Evolutionary conservation across 306 rosid species (phyloP).

Genomic region (Glycyrrhiza uralensis): DNA sequence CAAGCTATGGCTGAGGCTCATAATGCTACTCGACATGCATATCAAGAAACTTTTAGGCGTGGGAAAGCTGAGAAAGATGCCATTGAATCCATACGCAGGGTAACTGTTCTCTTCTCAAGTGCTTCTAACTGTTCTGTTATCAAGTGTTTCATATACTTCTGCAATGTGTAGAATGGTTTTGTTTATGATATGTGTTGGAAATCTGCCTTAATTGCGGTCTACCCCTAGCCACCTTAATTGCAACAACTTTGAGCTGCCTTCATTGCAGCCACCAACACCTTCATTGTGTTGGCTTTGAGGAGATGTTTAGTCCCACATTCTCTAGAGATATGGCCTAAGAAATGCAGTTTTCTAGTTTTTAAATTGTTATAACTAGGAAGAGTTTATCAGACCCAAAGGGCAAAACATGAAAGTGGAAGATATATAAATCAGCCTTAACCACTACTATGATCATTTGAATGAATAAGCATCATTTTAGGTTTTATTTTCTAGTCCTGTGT

Average conservation of each 20-base stretch:
- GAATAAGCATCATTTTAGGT: not conserved
- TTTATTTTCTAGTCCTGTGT: conserved; percentile 5
- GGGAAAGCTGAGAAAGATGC: conserved; percentile 83
- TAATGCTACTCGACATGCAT: conserved; percentile 63
- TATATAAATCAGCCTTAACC: not conserved
- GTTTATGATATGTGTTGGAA: conserved; percentile 15
- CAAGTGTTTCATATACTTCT: not conserved
- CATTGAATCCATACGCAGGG: conserved; percentile 66
- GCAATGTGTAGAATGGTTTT: not conserved
- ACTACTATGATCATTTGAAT: conserved; percentile 2
- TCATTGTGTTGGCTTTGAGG: no score
- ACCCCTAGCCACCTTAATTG: no score
- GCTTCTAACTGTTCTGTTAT: conserved; percentile 15
- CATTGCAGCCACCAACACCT: no score
- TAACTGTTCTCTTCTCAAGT: conserved; percentile 26
- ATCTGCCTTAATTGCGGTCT: no score
- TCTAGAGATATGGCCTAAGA: no score
- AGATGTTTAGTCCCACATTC: no score
- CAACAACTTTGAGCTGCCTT: no score
- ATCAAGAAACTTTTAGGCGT: conserved; percentile 59
- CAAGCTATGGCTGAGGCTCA: conserved; percentile 65
- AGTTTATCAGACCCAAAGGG: not conserved
- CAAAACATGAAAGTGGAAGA: not conserved
- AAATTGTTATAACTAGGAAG: not conserved
- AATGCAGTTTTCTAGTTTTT: not conserved